Evolutionary conservation across 129 eudicot genomes (phyloP).

Genomic region (Centrapalus pauciflorus): DNA sequence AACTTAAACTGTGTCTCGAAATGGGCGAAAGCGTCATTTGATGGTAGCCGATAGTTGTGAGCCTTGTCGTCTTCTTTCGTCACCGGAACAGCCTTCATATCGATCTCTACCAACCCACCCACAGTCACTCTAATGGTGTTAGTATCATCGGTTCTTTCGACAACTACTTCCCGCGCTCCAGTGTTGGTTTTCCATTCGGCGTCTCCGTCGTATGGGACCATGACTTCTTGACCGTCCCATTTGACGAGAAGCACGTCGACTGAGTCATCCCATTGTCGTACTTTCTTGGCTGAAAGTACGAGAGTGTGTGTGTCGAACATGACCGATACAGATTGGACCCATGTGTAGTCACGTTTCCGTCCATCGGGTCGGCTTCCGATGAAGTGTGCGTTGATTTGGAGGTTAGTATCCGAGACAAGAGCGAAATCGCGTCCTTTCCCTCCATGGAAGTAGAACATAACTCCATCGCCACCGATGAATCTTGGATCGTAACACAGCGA

Average conservation of each 20-base stretch:
- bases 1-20: slow-evolving; percentile 51
- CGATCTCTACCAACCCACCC: slow-evolving; percentile 33
- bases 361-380: slow-evolving; percentile 58
- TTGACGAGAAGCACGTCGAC: slow-evolving; percentile 42
- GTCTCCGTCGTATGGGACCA: slow-evolving; percentile 36
- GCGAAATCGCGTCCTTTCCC: slow-evolving; percentile 46
- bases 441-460: slow-evolving; percentile 75
- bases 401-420: slow-evolving; percentile 49
- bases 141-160: slow-evolving; percentile 55
- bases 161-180: slow-evolving; percentile 30
- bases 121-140: slow-evolving; percentile 38
- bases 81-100: slow-evolving; percentile 43
- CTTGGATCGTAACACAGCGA: slow-evolving; percentile 66
- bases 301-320: slow-evolving; percentile 50
- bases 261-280: slow-evolving; percentile 39
- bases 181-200: slow-evolving; percentile 42
- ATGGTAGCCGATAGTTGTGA: slow-evolving; percentile 54
- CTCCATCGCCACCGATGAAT: slow-evolving; percentile 65
- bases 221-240: slow-evolving; percentile 33
- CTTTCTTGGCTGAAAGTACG: slow-evolving; percentile 40
- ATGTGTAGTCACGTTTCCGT: slow-evolving; percentile 58
- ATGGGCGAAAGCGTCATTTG: slow-evolving; percentile 55
- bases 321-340: slow-evolving; percentile 60
- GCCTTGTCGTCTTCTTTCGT: slow-evolving; percentile 42
- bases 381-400: slow-evolving; percentile 64